Evolutionary conservation across 2,329 filamentous ascomycete species (phyloP).

Genomic region (Fusarium austroafricanum): DNA sequence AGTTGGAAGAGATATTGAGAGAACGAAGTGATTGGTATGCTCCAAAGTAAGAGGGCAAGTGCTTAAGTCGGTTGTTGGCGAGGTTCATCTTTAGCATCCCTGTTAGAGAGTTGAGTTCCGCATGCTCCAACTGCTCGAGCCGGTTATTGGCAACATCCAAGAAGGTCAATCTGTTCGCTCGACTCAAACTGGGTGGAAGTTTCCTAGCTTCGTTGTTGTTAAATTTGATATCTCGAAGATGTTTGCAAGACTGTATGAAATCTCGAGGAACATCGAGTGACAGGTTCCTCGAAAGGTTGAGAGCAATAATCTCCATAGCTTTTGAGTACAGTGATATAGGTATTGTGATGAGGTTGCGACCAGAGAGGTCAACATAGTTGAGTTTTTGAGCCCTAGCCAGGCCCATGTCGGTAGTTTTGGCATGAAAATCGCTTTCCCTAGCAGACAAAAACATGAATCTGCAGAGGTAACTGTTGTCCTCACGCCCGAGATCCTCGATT

Average conservation of each 20-base stretch:
- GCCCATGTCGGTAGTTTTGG: slow-evolving; percentile 77
- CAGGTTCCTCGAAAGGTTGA: slow-evolving; percentile 93
- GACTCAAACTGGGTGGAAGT: slow-evolving; percentile 83
- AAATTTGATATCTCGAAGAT: slow-evolving; percentile 94
- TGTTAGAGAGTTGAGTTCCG: slow-evolving; percentile 79
- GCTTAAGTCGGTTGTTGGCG: slow-evolving; percentile 89
- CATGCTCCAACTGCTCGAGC: slow-evolving; percentile 86
- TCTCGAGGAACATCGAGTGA: slow-evolving; percentile 94
- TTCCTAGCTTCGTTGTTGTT: slow-evolving; percentile 92
- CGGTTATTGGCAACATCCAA: slow-evolving; percentile 96
- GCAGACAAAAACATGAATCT: slow-evolving; percentile 95
- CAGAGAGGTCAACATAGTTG: slow-evolving; percentile 91
- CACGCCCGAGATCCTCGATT: slow-evolving; percentile 92
- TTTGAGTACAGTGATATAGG: slow-evolving; percentile 94
- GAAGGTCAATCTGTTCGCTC: slow-evolving; percentile 84
- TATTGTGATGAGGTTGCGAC: slow-evolving; percentile 91
- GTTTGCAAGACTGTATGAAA: slow-evolving; percentile 93
- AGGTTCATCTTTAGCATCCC: slow-evolving; percentile 89
- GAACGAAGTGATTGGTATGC: slow-evolving; percentile 82
- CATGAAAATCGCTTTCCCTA: slow-evolving; percentile 83
- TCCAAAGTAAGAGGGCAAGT: slow-evolving; percentile 84
- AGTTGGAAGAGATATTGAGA: slow-evolving; percentile 94
- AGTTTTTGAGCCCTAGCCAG: slow-evolving; percentile 88
- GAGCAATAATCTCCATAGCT: slow-evolving; percentile 89
- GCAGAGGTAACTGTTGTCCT: slow-evolving; percentile 97